Base-by-base conservation (phyloP, 306 rosid genomes). In the Rosa persica region DNA sequence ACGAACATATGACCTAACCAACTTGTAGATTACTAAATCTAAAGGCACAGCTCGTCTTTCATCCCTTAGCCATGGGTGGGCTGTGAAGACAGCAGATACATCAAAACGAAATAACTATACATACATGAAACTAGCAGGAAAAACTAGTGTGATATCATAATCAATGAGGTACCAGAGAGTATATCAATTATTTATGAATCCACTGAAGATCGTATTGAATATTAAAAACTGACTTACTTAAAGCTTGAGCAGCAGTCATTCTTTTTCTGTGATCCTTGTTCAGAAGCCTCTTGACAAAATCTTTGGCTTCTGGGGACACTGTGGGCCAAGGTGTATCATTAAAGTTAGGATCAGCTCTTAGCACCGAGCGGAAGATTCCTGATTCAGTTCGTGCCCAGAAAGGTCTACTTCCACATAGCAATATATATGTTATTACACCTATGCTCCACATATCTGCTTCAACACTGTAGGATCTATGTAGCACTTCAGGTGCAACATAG, bases 321-420 rank as follows among this genome's bases (percentile, higher is more conserved):
- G 90, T 75, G 58, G 98, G 98, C 98, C 98, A 95, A 75, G 98
- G 98, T 66, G 87, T 43, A 85, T 91, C 98, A 66, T 92, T 90
- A 67, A 92, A 92, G 88, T 95, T 95, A 73, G 98, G 98, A 84
- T 88, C 91, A 22, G 97, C 97, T 89, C 97, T 78, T 75, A 95
- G 86, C 72, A 95, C 98, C 11, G 98, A 92, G 23, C 98, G 98
- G 62, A 95, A 95, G 66, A 95, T 95, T 79, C 98, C 98, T 19
- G 98, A 95, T 84, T 95, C 98, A 47, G 98, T 89, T 47, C 98
- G 92, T 70, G 98, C 98, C 93, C 96, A 92, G 83, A 95, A 95
- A 44, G 98, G 98, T 85, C 98, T 85, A 80, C 98, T 89, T 72
- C 98, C 98, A 52, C 98, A 95, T 47, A 95, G 81, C 81, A 95